Evolutionary conservation across 371 early-diverging fungal species (phyloP).

Genomic region (Actinomucor elegans): DNA sequence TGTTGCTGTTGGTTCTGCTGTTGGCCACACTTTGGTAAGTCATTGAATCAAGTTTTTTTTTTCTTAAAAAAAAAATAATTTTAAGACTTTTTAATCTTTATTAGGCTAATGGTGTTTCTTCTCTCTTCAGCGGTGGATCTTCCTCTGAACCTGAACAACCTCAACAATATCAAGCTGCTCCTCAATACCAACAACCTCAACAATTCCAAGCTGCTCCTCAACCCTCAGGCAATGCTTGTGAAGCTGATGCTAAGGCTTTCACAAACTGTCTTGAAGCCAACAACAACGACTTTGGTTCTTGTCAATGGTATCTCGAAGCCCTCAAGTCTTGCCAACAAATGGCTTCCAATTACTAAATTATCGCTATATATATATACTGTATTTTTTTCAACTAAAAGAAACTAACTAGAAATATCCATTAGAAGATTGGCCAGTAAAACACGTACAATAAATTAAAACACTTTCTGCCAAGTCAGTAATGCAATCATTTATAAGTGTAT

Average conservation of each 20-base stretch:
- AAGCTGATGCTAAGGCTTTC: constrained; percentile 84
- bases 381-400: too few relatives aligned
- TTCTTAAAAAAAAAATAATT: neutral
- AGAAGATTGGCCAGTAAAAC: too few relatives aligned
- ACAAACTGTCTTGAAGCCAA: constrained; percentile 82
- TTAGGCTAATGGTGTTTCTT: constrained; percentile 73
- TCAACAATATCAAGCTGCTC: constrained; percentile 38
- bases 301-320: constrained; percentile 87
- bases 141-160: constrained; percentile 33
- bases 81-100: neutral
- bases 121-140: constrained; percentile 69
- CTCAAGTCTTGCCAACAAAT: constrained; percentile 84
- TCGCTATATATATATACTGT: neutral
- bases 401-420: too few relatives aligned
- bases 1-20: constrained; percentile 88
- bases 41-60: neutral
- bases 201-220: constrained; percentile 40
- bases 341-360: constrained; percentile 46
- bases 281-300: constrained; percentile 74
- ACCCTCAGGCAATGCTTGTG: constrained; percentile 57
- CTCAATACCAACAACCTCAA: constrained; percentile 28
- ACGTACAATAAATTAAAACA: too few relatives aligned
- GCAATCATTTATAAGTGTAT: too few relatives aligned
- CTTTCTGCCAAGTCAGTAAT: too few relatives aligned
- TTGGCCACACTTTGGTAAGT: constrained; percentile 75